Evolutionary conservation across 208 protist species (phyloP), one percentile per base, ranked within the genome.

Genomic region (Leishmania braziliensis): DNA sequence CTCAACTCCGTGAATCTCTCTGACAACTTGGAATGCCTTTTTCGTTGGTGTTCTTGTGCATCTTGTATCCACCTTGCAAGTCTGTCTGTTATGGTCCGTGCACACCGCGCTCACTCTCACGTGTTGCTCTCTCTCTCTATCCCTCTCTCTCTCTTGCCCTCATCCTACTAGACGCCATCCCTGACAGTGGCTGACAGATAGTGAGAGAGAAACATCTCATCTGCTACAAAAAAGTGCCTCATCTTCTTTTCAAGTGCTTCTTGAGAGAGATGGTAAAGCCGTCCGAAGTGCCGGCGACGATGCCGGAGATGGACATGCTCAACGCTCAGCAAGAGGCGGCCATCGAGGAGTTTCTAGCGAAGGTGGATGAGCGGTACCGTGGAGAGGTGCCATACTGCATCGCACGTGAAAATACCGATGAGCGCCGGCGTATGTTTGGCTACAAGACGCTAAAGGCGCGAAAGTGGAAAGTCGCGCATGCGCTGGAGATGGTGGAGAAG

Each of bases 381-480:
- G 84, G 69, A 4, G 63, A 79, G 18, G 78, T 80, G 14, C 91
- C 91, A 5, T 84, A 80, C 20, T 82, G 87, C 51, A 85, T 95
- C 48, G 77, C 81, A 26, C 80, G 84, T 5, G 88, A 91, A 58
- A 66, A 75, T 33, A 83, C 58, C 0, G 72, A 85, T 4, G 83
- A 78, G 70, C 66, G 81, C 33, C 82, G 83, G 36, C 87, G 89
- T 5, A 72, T 89, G 8, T 89, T 94, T 12, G 92, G 84, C 36
- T 95, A 94, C 86, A 91, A 91, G 62, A 85, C 86, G 43, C 84
- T 95, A 29, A 95, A 89, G 53, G 90, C 92, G 5, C 88, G 92
- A 16, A 83, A 86, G 43, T 95, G 90, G 90, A 93, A 92, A 68
- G 5, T 81, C 54, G 80, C 65, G 51, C 76, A 93, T 56, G 86